Evolutionary conservation across 768 basidiomycete species (phyloP), one percentile per base, ranked within the genome.

Genomic region (Suillus bovinus): DNA sequence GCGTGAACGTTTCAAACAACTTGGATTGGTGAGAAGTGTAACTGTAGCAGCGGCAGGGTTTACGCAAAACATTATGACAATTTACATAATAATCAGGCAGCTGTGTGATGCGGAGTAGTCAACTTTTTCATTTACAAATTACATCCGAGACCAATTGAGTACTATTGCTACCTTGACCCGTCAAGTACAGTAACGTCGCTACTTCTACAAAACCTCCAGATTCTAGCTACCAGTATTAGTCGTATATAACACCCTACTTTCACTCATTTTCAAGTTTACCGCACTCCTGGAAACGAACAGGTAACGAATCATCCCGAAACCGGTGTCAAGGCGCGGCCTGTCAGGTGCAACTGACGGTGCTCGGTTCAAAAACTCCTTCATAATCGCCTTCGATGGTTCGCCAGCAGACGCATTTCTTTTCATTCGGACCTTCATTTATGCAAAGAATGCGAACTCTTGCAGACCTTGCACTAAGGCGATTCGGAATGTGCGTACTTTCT

Each of bases 401-500:
- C 64, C 72, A 61, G 58, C 54, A 61, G 36, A 4, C 41, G 52
- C 55, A 59, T 62, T 64, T 66, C 33, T 70, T 70, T 42, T 64
- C 70, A 41, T 61, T 60, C 58, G 57, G 57, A 5, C 50, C 67
- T 34, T 60, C 65, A 22, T 57, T 69, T 38, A 71, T 73, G 47
- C 77, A 77, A 63, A 75, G 78, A 39, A 64, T 75, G 58, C 76
- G 81, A 16, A 77, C 72, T 5, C 64, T 76, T 34, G 80, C 81
- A 22, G 74, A 77, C 59, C 74, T 78, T 44, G 85, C 86, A 68
- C 87, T 92, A 72, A 84, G 88, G 59, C 84, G 83, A 56, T 92
- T 93, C 70, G 91, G 91, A 77, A 79, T 93, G 91, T 93, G 76
- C 71, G 91, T 86, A n/a, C 34, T 24, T 53, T 22, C 47, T 53